Percentiles rank a stretch among this genome's conserved stretches.
phyloP scores from a whole-genome alignment of 106 monocot genomes.

The Vanilla planifolia region DNA sequence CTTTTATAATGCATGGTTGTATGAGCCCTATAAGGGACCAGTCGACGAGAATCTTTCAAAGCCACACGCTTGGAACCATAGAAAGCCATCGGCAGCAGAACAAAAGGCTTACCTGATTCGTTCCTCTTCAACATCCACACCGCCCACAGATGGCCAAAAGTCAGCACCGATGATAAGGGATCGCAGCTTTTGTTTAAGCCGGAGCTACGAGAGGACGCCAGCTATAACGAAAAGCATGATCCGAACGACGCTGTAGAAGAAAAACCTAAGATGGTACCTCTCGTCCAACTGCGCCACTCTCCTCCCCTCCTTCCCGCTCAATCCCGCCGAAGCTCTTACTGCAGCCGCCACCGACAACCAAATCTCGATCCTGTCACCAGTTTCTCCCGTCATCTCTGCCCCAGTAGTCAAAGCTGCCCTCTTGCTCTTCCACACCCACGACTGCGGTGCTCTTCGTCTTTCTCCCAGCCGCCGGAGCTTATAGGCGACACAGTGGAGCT shows the following conservation, averaged over 20 bases:
- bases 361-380: constrained; percentile 8
- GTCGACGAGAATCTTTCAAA: too few species aligned
- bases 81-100: background rate
- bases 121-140: background rate
- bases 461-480: background rate
- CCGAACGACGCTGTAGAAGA: background rate
- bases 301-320: constrained; percentile 3
- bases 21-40: too few species aligned
- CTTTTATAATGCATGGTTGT: too few species aligned
- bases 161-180: background rate
- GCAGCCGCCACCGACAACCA: constrained; percentile 1
- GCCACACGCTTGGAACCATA: constrained; percentile 4
- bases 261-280: constrained; percentile 3
- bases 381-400: constrained; percentile 5
- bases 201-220: too few species aligned
- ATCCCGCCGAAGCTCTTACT: background rate
- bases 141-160: background rate
- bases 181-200: too few species aligned
- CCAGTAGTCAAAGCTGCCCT: background rate
- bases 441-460: constrained; percentile 11
- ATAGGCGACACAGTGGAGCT: constrained; percentile 40
- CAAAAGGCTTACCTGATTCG: too few species aligned
- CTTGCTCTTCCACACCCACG: constrained; percentile 4
- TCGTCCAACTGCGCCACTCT: constrained; percentile 5
- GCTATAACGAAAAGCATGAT: background rate